Conservation (phyloP, 1,284 basidiomycete genomes). For the Pseudozyma hubeiensis region DNA sequence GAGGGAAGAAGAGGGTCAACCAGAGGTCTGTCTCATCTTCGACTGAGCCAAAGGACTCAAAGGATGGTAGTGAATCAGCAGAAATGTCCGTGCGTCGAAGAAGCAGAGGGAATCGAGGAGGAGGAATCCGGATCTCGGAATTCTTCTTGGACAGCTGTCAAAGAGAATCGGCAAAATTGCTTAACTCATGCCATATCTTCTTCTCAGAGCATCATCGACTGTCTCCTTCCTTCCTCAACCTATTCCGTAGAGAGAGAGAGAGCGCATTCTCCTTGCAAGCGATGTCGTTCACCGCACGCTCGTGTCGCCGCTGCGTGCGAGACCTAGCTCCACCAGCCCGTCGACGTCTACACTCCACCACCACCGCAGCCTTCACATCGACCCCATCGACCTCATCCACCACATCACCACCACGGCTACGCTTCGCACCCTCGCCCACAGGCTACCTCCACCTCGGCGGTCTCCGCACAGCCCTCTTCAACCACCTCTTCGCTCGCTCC, state of each 20-base stretch:
- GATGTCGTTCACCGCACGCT: conserved; percentile 2
- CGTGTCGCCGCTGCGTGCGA: neutral
- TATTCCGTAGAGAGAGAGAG: neutral
- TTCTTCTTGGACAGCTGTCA: conserved; percentile 4
- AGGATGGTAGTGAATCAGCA: neutral
- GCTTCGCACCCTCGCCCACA: conserved; percentile 97
- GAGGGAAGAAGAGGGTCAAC: no score
- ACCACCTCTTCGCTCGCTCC: conserved; percentile 85
- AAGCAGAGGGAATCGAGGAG: neutral
- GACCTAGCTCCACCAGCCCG: neutral
- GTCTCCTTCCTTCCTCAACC: neutral
- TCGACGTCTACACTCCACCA: conserved; percentile 6
- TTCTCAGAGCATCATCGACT: no score
- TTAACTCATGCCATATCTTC: no score
- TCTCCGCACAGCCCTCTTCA: conserved; percentile 93
- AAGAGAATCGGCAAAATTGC: neutral
- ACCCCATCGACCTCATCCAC: conserved; percentile 1
- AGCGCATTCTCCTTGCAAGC: no score
- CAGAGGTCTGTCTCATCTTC: no score
- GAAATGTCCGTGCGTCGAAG: conserved; percentile 2
- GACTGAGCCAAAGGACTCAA: neutral
- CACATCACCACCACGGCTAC: conserved; percentile 71
- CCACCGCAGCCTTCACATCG: neutral
- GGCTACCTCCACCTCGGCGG: conserved; percentile 94
- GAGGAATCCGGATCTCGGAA: neutral